Percentiles rank a stretch among this genome's conserved stretches.
These are phyloP conservation scores for Ceratobasidium sp. DNA, from an alignment of 1,284 basidiomycete species.

Conservation along the genomic window DNA sequence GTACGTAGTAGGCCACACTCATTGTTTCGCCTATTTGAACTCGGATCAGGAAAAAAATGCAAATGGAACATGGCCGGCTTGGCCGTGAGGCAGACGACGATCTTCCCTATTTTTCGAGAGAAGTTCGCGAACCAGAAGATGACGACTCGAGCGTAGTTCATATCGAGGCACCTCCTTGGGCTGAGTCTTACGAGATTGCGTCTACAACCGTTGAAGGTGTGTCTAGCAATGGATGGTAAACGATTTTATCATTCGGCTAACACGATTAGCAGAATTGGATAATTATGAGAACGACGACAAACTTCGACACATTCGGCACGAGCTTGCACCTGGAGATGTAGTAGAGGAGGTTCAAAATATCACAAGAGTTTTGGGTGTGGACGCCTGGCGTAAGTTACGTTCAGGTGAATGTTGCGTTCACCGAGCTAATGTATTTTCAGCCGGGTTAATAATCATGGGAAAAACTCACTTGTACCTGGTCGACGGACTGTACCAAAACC, in stretches of 20 bases:
- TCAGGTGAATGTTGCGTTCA: not conserved
- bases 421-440: slow-evolving; percentile 60
- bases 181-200: slow-evolving; percentile 81
- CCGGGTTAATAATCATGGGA: slow-evolving; percentile 90
- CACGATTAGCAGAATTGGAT: slow-evolving; percentile 26
- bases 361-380: slow-evolving; percentile 87
- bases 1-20: slow-evolving; percentile 60
- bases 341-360: slow-evolving; percentile 93
- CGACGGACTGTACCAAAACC: slow-evolving; percentile 91
- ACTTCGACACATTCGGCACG: slow-evolving; percentile 82
- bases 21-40: not conserved
- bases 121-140: slow-evolving; percentile 72
- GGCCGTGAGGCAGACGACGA: slow-evolving; percentile 66
- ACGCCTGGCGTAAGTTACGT: slow-evolving; percentile 79
- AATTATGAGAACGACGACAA: slow-evolving; percentile 72
- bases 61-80: slow-evolving; percentile 65
- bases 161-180: slow-evolving; percentile 82
- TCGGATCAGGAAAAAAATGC: slow-evolving; percentile 76
- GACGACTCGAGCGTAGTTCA: slow-evolving; percentile 72
- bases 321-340: slow-evolving; percentile 89
- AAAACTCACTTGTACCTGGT: slow-evolving; percentile 90
- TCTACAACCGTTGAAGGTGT: slow-evolving; percentile 74
- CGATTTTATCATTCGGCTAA: slow-evolving; percentile 2
- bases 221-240: slow-evolving; percentile 40
- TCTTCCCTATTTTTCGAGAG: slow-evolving; percentile 62